These are phyloP conservation scores for Extremus antarcticus DNA, from an alignment of 495 filamentous ascomycete species.

Conservation along the genomic window DNA sequence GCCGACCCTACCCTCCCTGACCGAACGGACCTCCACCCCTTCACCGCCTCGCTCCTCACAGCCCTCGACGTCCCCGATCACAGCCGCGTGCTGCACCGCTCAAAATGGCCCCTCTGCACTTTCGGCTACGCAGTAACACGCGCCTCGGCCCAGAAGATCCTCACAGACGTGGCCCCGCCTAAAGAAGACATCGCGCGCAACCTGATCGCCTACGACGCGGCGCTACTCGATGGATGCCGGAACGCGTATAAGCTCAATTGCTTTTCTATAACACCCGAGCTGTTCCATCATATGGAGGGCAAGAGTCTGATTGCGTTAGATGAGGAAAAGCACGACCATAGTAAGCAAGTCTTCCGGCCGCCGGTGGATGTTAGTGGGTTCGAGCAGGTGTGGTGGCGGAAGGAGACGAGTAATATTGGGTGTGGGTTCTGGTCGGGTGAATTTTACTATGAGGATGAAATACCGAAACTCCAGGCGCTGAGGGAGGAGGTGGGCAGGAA, in stretches of 20 bases:
- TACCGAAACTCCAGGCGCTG: background rate
- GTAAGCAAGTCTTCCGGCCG: conserved; percentile 9
- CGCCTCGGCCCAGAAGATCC: conserved; percentile 17
- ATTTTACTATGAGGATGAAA: conserved; percentile 9
- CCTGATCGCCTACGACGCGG: conserved; percentile 14
- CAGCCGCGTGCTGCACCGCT: conserved; percentile 30
- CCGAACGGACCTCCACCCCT: conserved; percentile 14
- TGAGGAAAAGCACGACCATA: conserved; percentile 8
- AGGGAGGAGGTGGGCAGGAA: conserved; percentile 5
- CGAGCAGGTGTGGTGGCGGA: conserved; percentile 10
- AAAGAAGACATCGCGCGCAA: conserved; percentile 4
- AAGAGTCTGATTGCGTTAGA: conserved; percentile 20
- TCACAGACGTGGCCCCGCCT: conserved; percentile 8
- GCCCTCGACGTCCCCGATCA: conserved; percentile 20
- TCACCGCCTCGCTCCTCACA: conserved; percentile 17
- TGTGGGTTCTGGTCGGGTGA: conserved; percentile 16
- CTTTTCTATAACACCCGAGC: conserved; percentile 23
- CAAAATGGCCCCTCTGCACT: conserved; percentile 33
- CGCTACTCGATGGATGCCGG: conserved; percentile 12
- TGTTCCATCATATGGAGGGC: conserved; percentile 28
- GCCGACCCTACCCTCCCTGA: conserved; percentile 19
- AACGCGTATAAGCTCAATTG: conserved; percentile 17
- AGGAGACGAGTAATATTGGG: conserved; percentile 17
- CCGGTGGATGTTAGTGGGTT: conserved; percentile 12
- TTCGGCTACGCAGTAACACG: conserved; percentile 38